Evolutionary conservation across 208 protist species (phyloP).

Genomic region (Trypanosomatidae sp.): DNA sequence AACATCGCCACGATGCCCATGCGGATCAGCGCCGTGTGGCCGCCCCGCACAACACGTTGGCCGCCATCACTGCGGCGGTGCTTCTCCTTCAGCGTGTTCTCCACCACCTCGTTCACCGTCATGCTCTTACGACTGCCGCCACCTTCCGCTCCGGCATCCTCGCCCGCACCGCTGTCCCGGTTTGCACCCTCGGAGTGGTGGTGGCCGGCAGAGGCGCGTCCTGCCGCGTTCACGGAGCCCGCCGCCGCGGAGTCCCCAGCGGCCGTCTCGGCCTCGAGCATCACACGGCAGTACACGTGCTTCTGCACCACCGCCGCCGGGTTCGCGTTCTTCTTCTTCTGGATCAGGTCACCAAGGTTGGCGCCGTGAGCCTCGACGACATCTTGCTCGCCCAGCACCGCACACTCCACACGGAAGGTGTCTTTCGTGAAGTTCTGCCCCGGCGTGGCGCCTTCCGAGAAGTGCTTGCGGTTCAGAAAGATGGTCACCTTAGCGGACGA

Average conservation of each 20-base stretch:
- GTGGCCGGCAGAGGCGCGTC: too few relatives aligned
- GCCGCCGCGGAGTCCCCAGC: neutral
- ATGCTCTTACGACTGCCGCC: constrained; percentile 13
- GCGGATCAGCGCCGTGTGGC: constrained; percentile 6
- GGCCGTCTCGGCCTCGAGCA: constrained; percentile 1
- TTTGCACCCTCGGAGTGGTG: too few relatives aligned
- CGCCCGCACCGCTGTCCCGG: too few relatives aligned
- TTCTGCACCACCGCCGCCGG: constrained; percentile 46
- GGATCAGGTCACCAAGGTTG: constrained; percentile 71
- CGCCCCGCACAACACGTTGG: neutral
- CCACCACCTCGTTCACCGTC: constrained; percentile 27
- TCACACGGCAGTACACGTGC: constrained; percentile 44
- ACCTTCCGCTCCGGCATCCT: constrained; percentile 1
- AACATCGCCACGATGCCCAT: constrained; percentile 7
- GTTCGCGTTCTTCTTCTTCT: constrained; percentile 58
- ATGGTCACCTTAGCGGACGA: constrained; percentile 56
- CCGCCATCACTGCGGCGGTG: constrained; percentile 75
- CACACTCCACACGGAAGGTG: constrained; percentile 81
- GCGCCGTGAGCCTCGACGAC: constrained; percentile 52
- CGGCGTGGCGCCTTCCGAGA: constrained; percentile 13
- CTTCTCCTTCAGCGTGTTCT: constrained; percentile 73
- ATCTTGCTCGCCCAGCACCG: constrained; percentile 47
- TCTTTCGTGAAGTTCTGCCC: constrained; percentile 41
- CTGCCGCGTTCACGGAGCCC: neutral
- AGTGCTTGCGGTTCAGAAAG: constrained; percentile 49